Evolutionary conservation across 108 stramenopile species (phyloP).

Genomic region (Skeletonema grethae): DNA sequence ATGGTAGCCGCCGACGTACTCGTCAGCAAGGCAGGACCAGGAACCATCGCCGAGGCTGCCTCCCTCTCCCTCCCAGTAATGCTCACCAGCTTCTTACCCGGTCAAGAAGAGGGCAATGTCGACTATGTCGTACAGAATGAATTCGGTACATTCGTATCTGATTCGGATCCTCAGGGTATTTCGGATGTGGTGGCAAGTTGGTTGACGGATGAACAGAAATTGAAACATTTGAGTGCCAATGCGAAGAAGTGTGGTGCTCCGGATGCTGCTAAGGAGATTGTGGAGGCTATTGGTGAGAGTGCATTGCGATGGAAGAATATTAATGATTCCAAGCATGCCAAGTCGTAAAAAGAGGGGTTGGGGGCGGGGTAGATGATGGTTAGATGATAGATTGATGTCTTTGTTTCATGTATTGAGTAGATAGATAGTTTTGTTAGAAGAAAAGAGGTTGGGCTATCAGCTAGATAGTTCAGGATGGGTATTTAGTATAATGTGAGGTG

Average conservation of each 20-base stretch:
- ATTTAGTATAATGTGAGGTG: not conserved
- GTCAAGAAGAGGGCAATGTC: slow-evolving; percentile 91
- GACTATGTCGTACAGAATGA: slow-evolving; percentile 82
- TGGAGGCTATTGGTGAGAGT: slow-evolving; percentile 72
- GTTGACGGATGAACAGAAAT: slow-evolving; percentile 62
- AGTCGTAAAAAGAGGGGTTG: not conserved
- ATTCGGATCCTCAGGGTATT: slow-evolving; percentile 74
- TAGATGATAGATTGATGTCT: not conserved
- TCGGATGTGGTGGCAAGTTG: slow-evolving; percentile 74
- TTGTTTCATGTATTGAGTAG: slow-evolving; percentile 1
- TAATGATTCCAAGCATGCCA: slow-evolving; percentile 19
- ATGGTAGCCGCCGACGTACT: slow-evolving; percentile 96
- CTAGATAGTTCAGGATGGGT: not conserved
- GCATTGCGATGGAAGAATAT: slow-evolving; percentile 56
- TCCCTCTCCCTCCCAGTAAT: slow-evolving; percentile 91
- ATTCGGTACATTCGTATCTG: slow-evolving; percentile 75
- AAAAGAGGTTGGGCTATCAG: not conserved
- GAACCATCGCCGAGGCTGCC: slow-evolving; percentile 98
- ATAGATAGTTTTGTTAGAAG: not conserved
- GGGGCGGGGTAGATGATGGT: too few relatives aligned
- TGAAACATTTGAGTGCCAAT: slow-evolving; percentile 62
- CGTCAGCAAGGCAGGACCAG: slow-evolving; percentile 97
- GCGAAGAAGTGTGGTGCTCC: slow-evolving; percentile 71
- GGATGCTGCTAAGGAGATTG: slow-evolving; percentile 84
- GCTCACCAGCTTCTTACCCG: slow-evolving; percentile 88